Percentiles rank a stretch among this genome's conserved stretches.
Conservation (phyloP, 192 early-diverging fungal species). For the Linnemannia schmuckeri region DNA sequence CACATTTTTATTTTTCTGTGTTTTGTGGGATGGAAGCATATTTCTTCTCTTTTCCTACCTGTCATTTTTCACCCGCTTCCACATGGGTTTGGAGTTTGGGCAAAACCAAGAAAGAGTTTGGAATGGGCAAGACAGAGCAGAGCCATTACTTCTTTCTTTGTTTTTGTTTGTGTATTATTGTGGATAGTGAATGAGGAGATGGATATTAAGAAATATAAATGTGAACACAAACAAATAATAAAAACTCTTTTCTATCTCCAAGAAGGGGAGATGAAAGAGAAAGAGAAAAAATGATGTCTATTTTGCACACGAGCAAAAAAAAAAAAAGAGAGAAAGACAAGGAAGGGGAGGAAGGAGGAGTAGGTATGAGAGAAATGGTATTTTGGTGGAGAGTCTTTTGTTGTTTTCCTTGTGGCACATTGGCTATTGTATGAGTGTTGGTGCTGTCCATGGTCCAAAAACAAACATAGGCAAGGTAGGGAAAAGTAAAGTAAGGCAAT, state of each 20-base stretch:
- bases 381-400: not conserved
- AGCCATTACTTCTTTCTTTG: not conserved
- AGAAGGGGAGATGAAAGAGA: not conserved
- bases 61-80: no score
- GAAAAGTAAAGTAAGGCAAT: no score
- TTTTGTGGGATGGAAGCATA: no score
- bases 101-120: no score
- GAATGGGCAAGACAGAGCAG: no score
- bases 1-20: no score
- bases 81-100: no score
- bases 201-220: not conserved
- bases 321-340: not conserved
- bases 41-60: no score
- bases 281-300: not conserved
- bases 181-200: not conserved
- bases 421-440: not conserved
- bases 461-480: no score
- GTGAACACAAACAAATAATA: conserved; percentile 1
- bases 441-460: no score
- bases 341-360: not conserved
- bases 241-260: no score
- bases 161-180: not conserved
- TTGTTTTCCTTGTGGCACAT: not conserved
- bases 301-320: not conserved
- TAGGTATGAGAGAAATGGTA: not conserved